Evolutionary conservation across 2,329 filamentous ascomycete species (phyloP).

Genomic region (Fusarium oligoseptatum): DNA sequence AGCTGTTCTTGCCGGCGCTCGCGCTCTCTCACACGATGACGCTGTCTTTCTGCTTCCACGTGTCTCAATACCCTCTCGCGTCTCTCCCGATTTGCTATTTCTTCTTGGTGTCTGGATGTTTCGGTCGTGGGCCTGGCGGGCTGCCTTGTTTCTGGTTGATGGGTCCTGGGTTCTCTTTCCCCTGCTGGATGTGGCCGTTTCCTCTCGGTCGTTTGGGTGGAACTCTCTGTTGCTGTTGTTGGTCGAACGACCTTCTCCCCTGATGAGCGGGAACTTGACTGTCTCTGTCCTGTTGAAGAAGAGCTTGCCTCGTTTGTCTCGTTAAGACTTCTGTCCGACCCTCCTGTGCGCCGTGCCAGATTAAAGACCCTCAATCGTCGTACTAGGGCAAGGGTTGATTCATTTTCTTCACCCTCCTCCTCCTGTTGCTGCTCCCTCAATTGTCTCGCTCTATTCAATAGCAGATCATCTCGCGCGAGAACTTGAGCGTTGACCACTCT

Average conservation of each 20-base stretch:
- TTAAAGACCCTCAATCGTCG: no score
- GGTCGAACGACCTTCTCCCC: not conserved
- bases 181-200: not conserved
- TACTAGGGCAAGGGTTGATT: no score
- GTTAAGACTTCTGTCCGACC: no score
- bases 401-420: not conserved
- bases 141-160: not conserved
- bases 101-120: not conserved
- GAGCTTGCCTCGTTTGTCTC: not conserved
- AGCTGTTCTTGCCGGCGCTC: not conserved
- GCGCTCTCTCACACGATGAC: not conserved
- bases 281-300: not conserved
- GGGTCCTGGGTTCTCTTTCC: not conserved
- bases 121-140: not conserved
- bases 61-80: not conserved
- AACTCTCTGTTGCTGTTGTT: not conserved
- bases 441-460: not conserved
- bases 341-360: no score
- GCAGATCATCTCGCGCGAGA: not conserved
- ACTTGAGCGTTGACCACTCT: not conserved
- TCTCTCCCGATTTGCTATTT: not conserved
- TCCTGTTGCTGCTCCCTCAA: not conserved
- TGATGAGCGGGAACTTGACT: not conserved
- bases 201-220: not conserved
- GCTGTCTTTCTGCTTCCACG: not conserved